These are phyloP conservation scores for Phyllosticta citrichinensis DNA, from an alignment of 2,329 filamentous ascomycete genomes.

Conservation along the genomic window DNA sequence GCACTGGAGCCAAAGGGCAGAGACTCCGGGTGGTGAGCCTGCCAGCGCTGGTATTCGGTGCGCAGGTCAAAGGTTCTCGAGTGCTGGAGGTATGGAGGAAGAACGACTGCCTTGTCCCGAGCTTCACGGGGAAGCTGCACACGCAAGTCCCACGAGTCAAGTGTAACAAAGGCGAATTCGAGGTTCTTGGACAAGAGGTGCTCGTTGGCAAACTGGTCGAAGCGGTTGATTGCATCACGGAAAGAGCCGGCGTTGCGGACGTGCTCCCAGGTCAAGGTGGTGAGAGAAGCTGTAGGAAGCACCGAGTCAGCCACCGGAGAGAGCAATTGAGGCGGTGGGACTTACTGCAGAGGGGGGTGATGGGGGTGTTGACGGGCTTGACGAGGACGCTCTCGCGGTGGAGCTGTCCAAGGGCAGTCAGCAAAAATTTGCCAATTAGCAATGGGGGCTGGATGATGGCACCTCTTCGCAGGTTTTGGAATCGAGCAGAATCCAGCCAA, in stretches of 20 bases:
- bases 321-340: conserved; percentile 11
- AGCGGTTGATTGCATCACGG: conserved; percentile 89
- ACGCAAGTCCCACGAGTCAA: conserved; percentile 96
- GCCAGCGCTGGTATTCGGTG: conserved; percentile 97
- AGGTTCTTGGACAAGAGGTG: conserved; percentile 83
- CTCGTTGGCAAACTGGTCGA: conserved; percentile 88
- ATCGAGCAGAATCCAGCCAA: conserved; percentile 94
- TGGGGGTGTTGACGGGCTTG: conserved; percentile 96
- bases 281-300: conserved; percentile 68
- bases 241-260: conserved; percentile 95
- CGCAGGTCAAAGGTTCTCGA: conserved; percentile 94
- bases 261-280: conserved; percentile 97
- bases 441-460: conserved; percentile 12
- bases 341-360: conserved; percentile 98
- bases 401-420: conserved; percentile 49
- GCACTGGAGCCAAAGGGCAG: conserved; percentile 93
- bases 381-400: conserved; percentile 93
- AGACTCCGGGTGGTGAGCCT: conserved; percentile 95
- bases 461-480: conserved; percentile 90
- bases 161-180: conserved; percentile 95
- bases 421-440: conserved; percentile 15
- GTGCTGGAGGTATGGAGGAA: conserved; percentile 94
- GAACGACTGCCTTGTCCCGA: conserved; percentile 93
- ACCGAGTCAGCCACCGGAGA: conserved; percentile 13
- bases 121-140: conserved; percentile 96